Evolutionary conservation across 2,329 filamentous ascomycete species (phyloP), one percentile per base, ranked within the genome.

Genomic region (Penicillium freii): DNA sequence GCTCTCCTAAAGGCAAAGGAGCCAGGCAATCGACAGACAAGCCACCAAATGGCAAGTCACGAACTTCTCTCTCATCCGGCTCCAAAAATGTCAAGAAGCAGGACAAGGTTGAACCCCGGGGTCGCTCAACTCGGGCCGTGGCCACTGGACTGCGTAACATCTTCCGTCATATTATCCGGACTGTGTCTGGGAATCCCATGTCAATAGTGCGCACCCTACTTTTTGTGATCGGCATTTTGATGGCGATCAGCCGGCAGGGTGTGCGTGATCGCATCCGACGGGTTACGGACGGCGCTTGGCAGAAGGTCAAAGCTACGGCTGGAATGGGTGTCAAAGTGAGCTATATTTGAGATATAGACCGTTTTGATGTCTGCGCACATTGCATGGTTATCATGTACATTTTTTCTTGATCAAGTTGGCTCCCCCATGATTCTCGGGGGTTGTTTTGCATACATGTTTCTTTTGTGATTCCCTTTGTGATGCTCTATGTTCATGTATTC

Each of bases 311-410:
- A 71, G 83, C 86, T 45, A 97, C 94, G 0, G 87, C 93, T 5
- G 92, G 92, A 1, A 97, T 97, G 93, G 94, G 93, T 2, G 90
- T 95, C 62, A 97, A 97, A 79, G 92, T 97, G 69, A 96, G 90
- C 73, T 97, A 97, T 77, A 95, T 99, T 59, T 97, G 62, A 66
- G 55, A 59, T 60, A 57, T 59, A 21, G 43, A 31, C 50, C 13
- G 21, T 40, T 49, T 8, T 5, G 36, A 3, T 36, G 19, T 45
- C 25, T 19, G 59, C 31, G 25, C n/a, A 39, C 11, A 49, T 58
- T 55, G 52, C 56, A 58, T 56, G 52, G 50, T 56, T 33, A 51
- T 58, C 50, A 36, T 61, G 56, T 60, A 58, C 27, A 61, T 40
- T 49, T 59, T 49, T 57, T 47, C 29, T 59, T 60, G 48, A 39